Conservation (phyloP, 148 eudicot genomes). For the Talinum fruticosum region DNA sequence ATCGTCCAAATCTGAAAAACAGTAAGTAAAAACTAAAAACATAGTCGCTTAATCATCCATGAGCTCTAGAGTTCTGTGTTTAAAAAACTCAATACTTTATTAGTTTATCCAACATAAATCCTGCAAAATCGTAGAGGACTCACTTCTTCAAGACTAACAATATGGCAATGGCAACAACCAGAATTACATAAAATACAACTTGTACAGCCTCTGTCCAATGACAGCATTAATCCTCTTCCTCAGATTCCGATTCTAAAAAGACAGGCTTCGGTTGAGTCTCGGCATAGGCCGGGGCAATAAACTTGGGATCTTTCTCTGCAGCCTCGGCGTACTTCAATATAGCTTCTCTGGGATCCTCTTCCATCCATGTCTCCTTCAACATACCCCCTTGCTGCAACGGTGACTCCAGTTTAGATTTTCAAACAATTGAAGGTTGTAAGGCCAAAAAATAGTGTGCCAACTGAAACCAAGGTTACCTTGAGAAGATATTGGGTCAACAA, state of each 20-base stretch:
- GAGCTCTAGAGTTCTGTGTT: no score
- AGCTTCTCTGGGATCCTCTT: constrained; percentile 98
- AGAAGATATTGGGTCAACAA: constrained; percentile 94
- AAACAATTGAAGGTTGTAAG: not conserved
- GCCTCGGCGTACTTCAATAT: constrained; percentile 86
- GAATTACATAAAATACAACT: not conserved
- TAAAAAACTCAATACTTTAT: no score
- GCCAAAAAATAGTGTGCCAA: not conserved
- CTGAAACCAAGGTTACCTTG: constrained; percentile 52
- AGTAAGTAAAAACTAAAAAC: no score
- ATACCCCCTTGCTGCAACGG: constrained; percentile 87
- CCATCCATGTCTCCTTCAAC: constrained; percentile 99
- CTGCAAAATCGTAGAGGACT: no score
- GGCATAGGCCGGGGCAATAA: constrained; percentile 91
- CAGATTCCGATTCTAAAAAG: constrained; percentile 77
- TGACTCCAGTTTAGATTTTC: constrained; percentile 12
- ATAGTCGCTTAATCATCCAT: no score
- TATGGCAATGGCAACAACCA: no score
- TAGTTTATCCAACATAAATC: no score
- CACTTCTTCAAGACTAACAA: no score
- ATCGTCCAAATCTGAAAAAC: no score
- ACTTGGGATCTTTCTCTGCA: constrained; percentile 91
- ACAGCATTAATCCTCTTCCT: constrained; percentile 53
- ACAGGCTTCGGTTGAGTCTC: constrained; percentile 79
- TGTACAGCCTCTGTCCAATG: not conserved